Percentiles rank a stretch among this genome's conserved stretches.
phyloP scores from a whole-genome alignment of 176 grass and related monocot genomes.

The Otatea glauca region DNA sequence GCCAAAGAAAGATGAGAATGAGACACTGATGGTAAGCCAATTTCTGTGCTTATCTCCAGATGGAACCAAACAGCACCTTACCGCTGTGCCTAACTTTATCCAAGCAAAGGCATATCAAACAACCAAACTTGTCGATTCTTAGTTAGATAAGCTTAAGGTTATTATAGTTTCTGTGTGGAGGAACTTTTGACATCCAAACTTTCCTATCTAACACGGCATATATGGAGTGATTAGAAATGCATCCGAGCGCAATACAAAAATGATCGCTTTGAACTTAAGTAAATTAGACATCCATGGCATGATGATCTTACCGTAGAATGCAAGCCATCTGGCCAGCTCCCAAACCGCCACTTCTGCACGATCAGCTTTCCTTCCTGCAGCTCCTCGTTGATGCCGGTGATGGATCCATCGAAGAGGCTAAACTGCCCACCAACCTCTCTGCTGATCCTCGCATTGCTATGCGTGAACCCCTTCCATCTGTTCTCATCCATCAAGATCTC shows the following conservation, averaged over 20 bases:
- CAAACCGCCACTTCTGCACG: slow-evolving; percentile 89
- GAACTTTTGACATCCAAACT: background rate
- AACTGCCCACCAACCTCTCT: slow-evolving; percentile 92
- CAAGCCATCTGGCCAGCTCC: slow-evolving; percentile 83
- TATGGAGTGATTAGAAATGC: background rate
- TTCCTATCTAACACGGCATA: background rate
- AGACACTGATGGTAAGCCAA: background rate
- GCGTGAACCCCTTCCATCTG: slow-evolving; percentile 95
- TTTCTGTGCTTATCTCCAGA: background rate
- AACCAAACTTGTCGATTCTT: background rate
- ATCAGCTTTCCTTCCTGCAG: slow-evolving; percentile 91
- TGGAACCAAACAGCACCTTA: background rate
- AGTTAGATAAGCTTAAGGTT: background rate
- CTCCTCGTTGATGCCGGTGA: slow-evolving; percentile 84
- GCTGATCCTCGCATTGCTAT: slow-evolving; percentile 92
- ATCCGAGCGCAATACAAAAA: slow-evolving; percentile 4
- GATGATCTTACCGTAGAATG: slow-evolving; percentile 62
- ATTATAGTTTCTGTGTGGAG: background rate
- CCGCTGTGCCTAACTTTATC: background rate
- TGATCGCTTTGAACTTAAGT: background rate
- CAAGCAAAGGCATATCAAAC: slow-evolving; percentile 18
- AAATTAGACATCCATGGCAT: background rate
- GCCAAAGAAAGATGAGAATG: background rate
- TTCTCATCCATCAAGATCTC: slow-evolving; percentile 99
- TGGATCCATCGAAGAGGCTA: slow-evolving; percentile 90